Evolutionary conservation across 2,329 filamentous ascomycete species (phyloP), one percentile per base, ranked within the genome.

Genomic region (Emmonsiellopsis sp.): DNA sequence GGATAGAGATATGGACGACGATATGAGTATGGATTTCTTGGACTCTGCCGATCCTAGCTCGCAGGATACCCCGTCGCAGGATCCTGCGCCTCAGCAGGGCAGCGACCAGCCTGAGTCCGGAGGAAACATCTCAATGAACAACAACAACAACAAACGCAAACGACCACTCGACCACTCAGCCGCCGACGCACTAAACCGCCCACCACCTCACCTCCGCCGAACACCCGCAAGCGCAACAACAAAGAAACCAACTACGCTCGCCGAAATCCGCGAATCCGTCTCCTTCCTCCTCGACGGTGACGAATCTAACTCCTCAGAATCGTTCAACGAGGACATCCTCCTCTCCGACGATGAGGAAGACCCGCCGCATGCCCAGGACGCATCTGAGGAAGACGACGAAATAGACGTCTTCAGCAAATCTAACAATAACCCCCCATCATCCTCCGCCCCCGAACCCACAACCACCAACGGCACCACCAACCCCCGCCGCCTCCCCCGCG

Each of bases 231-330:
- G 77, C 54, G 74, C 75, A 13, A 65, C 67, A 55, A 77, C 75
- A 51, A 82, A 80, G 68, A 89, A 84, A 62, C 89, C 90, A 0
- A 78, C 85, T 5, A 87, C 84, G 15, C 74, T 95, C 8, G 82
- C 84, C 31, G 89, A 96, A 63, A 86, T 96, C 57, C 84, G 89
- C 54, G 83, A 92, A 66, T 89, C 87, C 0, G 75, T 96, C 6
- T 94, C 88, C 4, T 87, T 86, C 67, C 78, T 96, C 8, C 83
- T 95, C 13, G 90, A 95, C 50, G 50, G 50, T 3, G 26, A 15
- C 7, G 50, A 46, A 13, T 35, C 40, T 1, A 44, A 44, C 35
- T 35, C 31, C 10, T 37, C 40, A 70, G 75, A 53, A 58, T 66
- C 31, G 69, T 67, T 54, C 61, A 65, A 45, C 57, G 57, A 7